Conservation (phyloP, 164 flowering plant species). For the Vitis riparia region DNA sequence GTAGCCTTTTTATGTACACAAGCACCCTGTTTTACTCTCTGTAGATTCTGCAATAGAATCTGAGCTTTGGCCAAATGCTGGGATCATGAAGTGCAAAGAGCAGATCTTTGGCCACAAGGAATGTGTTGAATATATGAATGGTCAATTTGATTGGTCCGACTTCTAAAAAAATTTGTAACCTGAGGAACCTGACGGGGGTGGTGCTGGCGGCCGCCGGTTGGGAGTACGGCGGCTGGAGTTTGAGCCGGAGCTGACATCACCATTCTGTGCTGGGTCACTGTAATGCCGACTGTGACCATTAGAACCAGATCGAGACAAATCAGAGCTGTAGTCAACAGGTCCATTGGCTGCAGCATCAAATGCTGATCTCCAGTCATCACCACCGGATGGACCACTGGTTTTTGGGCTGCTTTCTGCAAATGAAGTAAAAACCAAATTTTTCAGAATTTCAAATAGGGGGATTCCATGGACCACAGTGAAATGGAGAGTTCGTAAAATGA, state of each 20-base stretch:
- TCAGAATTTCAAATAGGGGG: too few species aligned
- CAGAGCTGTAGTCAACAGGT: constrained; percentile 33
- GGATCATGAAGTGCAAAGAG: constrained; percentile 5
- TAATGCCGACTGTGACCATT: constrained; percentile 75
- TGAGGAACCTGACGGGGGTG: constrained; percentile 65
- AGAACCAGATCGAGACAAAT: constrained; percentile 38
- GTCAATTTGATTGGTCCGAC: constrained; percentile 8
- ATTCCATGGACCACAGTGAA: too few species aligned
- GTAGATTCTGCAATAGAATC: constrained; percentile 8
- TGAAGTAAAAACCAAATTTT: neutral
- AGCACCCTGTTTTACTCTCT: constrained; percentile 15
- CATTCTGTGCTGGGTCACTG: constrained; percentile 78
- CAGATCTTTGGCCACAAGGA: constrained; percentile 26
- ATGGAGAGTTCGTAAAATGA: too few species aligned
- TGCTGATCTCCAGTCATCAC: constrained; percentile 92
- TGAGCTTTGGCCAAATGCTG: constrained; percentile 11
- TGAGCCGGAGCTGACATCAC: constrained; percentile 53
- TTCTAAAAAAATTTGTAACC: constrained; percentile 52
- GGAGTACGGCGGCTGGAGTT: constrained; percentile 88
- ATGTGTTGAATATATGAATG: constrained; percentile 25
- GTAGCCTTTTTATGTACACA: constrained; percentile 27
- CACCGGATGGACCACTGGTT: constrained; percentile 48
- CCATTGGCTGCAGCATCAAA: constrained; percentile 95
- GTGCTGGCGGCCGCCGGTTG: constrained; percentile 83
- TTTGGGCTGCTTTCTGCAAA: constrained; percentile 82